Evolutionary conservation across 306 rosid genomes (phyloP), one percentile per base, ranked within the genome.

Genomic region (Cyclanthera cordifolia): DNA sequence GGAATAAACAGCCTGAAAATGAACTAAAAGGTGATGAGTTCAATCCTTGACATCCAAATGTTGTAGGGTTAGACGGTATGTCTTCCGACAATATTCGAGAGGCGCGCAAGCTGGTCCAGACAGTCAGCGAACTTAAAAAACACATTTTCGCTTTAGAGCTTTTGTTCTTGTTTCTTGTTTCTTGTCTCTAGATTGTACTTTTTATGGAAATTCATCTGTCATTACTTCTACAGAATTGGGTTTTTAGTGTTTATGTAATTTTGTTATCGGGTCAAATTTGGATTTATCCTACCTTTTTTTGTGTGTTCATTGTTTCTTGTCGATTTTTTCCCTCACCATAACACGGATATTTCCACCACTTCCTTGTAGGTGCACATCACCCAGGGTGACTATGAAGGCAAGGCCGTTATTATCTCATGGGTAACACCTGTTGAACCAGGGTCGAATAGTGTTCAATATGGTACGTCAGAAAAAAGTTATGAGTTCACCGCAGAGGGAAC

Each of bases 331-430:
- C 3, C 2, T 59, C 17, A 1, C 7, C 1, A 63, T 21, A 41
- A 46, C 17, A 24, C 10, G 23, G 16, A 50, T 24, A 55, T 16
- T 27, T 45, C 41, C 55, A 6, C 13, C 37, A 20, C 25, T 70
- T 56, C 43, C 17, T 67, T 75, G 51, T 71, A 93, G 96, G 99
- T 93, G 79, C 99, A 88, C 72, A 86, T 93, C 63, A 90, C 99
- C 25, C 99, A 93, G 81, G 99, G 96, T 46, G 99, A 93, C 79
- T 90, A 90, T 59, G 95, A 93, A 65, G 99, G 95, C 69, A 88
- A 76, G 79, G 95, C 99, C 51, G 91, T 90, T 39, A 86, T 90
- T 24, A 73, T 93, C 76, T 90, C 99, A 67, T 90, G 99, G 99
- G 86, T 93, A 70, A 90, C 97, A 1, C 59, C 85, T 4, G 83